These are phyloP conservation scores for Crithidia brevicula DNA, from an alignment of 208 protist species.

Conservation along the genomic window DNA sequence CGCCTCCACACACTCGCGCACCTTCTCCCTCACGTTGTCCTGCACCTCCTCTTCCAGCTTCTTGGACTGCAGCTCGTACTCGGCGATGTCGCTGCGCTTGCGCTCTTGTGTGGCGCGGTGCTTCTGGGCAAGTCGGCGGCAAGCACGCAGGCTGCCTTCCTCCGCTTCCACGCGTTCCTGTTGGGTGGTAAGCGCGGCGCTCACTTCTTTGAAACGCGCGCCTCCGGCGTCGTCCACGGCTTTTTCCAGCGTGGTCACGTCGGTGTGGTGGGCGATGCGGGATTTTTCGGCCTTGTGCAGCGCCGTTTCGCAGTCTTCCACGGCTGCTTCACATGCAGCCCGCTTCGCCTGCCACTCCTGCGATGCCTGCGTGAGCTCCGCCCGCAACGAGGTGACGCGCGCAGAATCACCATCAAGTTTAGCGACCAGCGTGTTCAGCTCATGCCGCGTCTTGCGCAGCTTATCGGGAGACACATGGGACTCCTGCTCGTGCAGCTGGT, in stretches of 20 bases:
- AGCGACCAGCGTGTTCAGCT: slow-evolving; percentile 52
- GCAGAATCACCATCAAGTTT: slow-evolving; percentile 51
- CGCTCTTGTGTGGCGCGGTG: slow-evolving; percentile 76
- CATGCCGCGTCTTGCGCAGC: slow-evolving; percentile 47
- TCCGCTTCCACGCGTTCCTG: slow-evolving; percentile 77
- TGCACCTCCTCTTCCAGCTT: slow-evolving; percentile 67
- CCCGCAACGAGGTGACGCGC: slow-evolving; percentile 36
- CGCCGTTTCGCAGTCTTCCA: slow-evolving; percentile 36
- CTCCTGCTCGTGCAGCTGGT: slow-evolving; percentile 70
- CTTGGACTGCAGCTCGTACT: slow-evolving; percentile 65
- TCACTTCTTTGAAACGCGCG: slow-evolving; percentile 68
- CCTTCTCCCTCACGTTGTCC: slow-evolving; percentile 56
- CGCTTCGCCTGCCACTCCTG: slow-evolving; percentile 34
- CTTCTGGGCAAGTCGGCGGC: slow-evolving; percentile 68
- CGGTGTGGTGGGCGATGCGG: slow-evolving; percentile 40
- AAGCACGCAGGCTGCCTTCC: slow-evolving; percentile 70
- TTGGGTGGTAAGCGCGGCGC: slow-evolving; percentile 49
- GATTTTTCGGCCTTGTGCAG: slow-evolving; percentile 53
- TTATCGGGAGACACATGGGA: slow-evolving; percentile 56
- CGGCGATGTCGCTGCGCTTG: slow-evolving; percentile 54
- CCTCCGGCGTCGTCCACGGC: slow-evolving; percentile 82
- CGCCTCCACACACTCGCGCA: slow-evolving; percentile 46
- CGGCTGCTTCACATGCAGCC: slow-evolving; percentile 25
- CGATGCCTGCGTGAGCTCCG: slow-evolving; percentile 43
- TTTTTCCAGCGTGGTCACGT: slow-evolving; percentile 68